Conservation (phyloP, 192 early-diverging fungal genomes). For the Lunasporangiospora selenospora region DNA sequence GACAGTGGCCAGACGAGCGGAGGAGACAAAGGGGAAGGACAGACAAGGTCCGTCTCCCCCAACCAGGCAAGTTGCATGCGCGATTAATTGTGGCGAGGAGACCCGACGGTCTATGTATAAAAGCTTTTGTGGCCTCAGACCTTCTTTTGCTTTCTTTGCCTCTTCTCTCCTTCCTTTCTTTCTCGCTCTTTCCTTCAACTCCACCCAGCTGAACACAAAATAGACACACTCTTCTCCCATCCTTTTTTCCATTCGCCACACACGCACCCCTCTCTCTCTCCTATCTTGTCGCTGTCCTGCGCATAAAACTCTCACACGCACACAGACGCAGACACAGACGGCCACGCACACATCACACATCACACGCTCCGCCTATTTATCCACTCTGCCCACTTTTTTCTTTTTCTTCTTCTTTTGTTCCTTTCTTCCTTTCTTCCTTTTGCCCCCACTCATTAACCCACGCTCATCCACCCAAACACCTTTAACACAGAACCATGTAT, state of each 20-base stretch:
- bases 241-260: no score
- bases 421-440: not conserved
- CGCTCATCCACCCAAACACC: not conserved
- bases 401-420: not conserved
- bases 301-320: no score
- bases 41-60: no score
- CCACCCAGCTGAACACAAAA: not conserved
- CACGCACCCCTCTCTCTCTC: no score
- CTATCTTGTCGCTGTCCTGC: no score
- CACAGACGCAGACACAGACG: no score
- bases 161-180: not conserved
- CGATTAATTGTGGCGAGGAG: not conserved
- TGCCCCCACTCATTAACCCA: not conserved
- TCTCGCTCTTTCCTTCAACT: no score
- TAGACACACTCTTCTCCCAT: no score
- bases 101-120: not conserved
- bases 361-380: not conserved
- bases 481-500: not conserved
- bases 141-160: not conserved
- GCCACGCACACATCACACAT: no score
- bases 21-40: no score
- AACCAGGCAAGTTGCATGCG: not conserved
- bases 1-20: no score
- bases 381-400: not conserved
- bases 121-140: not conserved